phyloP scores from a whole-genome alignment of 2,329 filamentous ascomycete genomes.

The Colletotrichum echinochloae region DNA sequence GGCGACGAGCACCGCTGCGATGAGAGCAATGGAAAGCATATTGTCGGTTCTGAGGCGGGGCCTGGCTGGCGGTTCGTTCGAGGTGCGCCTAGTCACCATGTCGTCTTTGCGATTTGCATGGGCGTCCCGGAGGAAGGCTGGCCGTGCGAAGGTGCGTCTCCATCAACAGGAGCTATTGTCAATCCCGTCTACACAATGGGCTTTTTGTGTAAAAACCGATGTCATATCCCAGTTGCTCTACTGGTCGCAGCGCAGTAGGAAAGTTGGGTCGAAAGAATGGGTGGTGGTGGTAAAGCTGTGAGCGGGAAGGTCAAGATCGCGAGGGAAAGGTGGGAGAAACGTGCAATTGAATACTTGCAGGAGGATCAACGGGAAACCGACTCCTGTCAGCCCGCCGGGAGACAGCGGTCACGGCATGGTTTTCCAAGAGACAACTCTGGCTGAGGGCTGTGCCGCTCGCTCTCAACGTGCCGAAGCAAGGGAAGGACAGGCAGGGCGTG shows the following conservation, averaged over 20 bases:
- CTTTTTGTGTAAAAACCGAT: background rate
- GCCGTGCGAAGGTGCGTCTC: slow-evolving; percentile 19
- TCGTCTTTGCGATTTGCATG: slow-evolving; percentile 33
- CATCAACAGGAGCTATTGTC: slow-evolving; percentile 30
- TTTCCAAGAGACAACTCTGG: slow-evolving; percentile 16
- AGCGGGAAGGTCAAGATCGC: background rate
- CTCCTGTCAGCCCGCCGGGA: slow-evolving; percentile 23
- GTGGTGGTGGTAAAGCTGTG: slow-evolving; percentile 25
- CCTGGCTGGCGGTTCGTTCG: slow-evolving; percentile 23
- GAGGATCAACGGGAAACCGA: slow-evolving; percentile 32
- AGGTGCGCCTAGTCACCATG: slow-evolving; percentile 39
- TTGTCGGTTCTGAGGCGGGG: slow-evolving; percentile 22
- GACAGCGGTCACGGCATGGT: slow-evolving; percentile 32
- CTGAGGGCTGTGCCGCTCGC: slow-evolving; percentile 36
- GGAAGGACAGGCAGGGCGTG: slow-evolving; percentile 33
- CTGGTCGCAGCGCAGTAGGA: background rate
- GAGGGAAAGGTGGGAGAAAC: slow-evolving; percentile 9
- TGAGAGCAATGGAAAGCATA: slow-evolving; percentile 28
- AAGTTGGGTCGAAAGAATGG: background rate
- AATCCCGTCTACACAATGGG: slow-evolving; percentile 14
- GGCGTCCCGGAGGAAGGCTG: slow-evolving; percentile 27
- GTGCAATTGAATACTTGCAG: slow-evolving; percentile 26
- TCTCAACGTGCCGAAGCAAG: slow-evolving; percentile 33
- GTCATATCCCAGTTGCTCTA: slow-evolving; percentile 4
- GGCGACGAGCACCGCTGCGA: slow-evolving; percentile 34